Percentiles rank a stretch among this genome's conserved stretches.
These are phyloP conservation scores for Chaetomiaceae sp. DNA, from an alignment of 2,329 filamentous ascomycete genomes.

Conservation along the genomic window DNA sequence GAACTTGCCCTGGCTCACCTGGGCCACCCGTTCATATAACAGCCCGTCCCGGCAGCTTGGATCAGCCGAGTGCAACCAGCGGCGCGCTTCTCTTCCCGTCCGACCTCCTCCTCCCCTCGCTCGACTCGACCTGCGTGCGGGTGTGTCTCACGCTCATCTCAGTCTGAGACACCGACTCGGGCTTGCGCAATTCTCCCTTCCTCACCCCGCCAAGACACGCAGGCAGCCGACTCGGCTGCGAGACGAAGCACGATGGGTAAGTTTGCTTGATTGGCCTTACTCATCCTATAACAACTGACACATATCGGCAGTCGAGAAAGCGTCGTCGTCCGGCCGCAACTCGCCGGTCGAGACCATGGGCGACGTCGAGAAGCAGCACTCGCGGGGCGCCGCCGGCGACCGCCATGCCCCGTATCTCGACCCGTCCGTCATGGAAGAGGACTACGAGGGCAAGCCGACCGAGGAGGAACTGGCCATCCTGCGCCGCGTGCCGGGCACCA, in stretches of 20 bases:
- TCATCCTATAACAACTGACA: not conserved
- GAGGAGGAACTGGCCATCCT: slow-evolving; percentile 48
- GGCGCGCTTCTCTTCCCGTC: no score
- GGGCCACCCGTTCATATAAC: no score
- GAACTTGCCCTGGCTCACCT: no score
- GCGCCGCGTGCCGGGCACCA: slow-evolving; percentile 45
- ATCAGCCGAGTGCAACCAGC: no score
- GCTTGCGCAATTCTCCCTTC: not conserved
- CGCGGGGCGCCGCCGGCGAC: slow-evolving; percentile 6
- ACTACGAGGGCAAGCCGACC: slow-evolving; percentile 36
- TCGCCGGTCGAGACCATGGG: not conserved
- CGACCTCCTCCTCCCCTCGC: not conserved
- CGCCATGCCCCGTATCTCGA: slow-evolving; percentile 20
- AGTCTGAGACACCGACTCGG: no score
- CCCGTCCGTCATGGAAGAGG: slow-evolving; percentile 22
- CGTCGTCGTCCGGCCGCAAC: slow-evolving; percentile 1
- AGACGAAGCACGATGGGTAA: slow-evolving; percentile 4
- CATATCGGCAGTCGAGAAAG: slow-evolving; percentile 7
- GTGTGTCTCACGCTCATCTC: not conserved
- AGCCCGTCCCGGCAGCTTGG: no score
- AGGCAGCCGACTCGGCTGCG: not conserved
- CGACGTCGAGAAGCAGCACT: slow-evolving; percentile 16
- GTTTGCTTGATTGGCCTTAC: not conserved
- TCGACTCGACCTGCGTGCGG: not conserved
- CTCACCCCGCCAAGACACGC: not conserved